These are phyloP conservation scores for Hymenoscyphus albidus DNA, from an alignment of 2,329 filamentous ascomycete genomes.

Conservation along the genomic window DNA sequence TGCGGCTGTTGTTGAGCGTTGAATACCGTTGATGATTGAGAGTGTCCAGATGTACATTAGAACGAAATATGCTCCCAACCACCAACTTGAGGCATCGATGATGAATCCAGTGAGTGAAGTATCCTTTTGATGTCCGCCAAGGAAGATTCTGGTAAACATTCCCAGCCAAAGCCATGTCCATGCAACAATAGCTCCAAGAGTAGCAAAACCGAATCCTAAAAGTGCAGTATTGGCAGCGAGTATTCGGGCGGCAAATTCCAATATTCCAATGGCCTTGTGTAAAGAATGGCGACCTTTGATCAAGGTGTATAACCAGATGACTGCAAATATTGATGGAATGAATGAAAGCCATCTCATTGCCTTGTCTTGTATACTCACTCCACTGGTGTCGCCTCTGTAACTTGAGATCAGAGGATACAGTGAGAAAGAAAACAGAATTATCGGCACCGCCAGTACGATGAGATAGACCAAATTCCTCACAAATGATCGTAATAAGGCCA, in stretches of 20 bases:
- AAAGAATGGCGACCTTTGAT: slow-evolving; percentile 77
- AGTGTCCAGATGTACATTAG: slow-evolving; percentile 95
- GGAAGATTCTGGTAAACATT: slow-evolving; percentile 94
- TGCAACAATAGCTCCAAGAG: slow-evolving; percentile 68
- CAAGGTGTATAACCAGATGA: slow-evolving; percentile 80
- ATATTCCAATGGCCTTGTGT: slow-evolving; percentile 76
- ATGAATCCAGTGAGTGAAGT: slow-evolving; percentile 63
- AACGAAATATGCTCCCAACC: slow-evolving; percentile 88
- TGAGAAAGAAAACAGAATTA: slow-evolving; percentile 83
- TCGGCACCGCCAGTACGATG: slow-evolving; percentile 78
- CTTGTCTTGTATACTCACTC: slow-evolving; percentile 77
- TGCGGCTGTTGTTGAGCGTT: slow-evolving; percentile 86
- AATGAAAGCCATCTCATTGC: slow-evolving; percentile 85
- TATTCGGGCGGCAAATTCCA: slow-evolving; percentile 89
- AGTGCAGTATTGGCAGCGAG: slow-evolving; percentile 80
- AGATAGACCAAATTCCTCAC: slow-evolving; percentile 77
- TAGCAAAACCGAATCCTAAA: slow-evolving; percentile 75
- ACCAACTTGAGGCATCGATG: slow-evolving; percentile 87
- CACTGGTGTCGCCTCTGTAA: slow-evolving; percentile 72
- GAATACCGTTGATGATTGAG: slow-evolving; percentile 79
- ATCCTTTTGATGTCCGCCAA: slow-evolving; percentile 75
- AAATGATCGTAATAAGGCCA: slow-evolving; percentile 82
- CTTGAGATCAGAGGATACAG: slow-evolving; percentile 89
- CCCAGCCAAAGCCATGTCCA: slow-evolving; percentile 97
- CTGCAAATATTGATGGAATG: slow-evolving; percentile 67